Base-by-base conservation (phyloP, 768 basidiomycete genomes). In the Omphalotus guepiniiformis region DNA sequence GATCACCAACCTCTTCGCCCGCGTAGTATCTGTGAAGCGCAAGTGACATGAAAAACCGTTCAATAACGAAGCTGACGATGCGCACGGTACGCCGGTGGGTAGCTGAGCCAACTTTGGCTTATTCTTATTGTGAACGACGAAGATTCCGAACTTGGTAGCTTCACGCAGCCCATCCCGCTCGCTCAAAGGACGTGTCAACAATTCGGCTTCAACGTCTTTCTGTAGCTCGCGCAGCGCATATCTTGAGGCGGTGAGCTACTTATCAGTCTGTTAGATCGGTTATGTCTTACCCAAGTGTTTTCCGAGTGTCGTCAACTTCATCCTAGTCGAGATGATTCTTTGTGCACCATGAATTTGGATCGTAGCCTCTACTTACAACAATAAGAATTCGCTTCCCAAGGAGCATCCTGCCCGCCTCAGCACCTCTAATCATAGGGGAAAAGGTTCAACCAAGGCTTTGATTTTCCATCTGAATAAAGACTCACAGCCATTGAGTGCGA, bases 401-500 rank as follows among this genome's bases (percentile, higher is more conserved):
- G 15, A 99, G 71, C 12, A 79, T 66, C 56, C 83, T 82, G 29
- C 78, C 79, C 0, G 83, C 62, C 47, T 88, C 77, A 2, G 83
- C 76, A 11, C 85, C 84, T 32, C 83, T 86, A 54, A 36, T n/a
- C n/a, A 50, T 21, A 16, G 4, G 27, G 22, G 11, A 46, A 21
- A n/a, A 22, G 4, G 3, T 35, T 32, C n/a, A 2, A 18, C n/a
- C 3, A 26, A 36, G 18, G 2, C n/a, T 32, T 9, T 32, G 30
- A 9, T n/a, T n/a, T 15, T 15, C n/a, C 1, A n/a, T 13, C 48
- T 30, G 40, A 25, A 28, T 34, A 13, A 41, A 47, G 16, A 70
- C 85, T 62, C 64, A 89, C 88, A 98, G 72, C 96, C 96, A 99
- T 66, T 99, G 96, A 13, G 94, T 99, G 46, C 94, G 79, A 56